These are phyloP conservation scores for Ceratocystis destructans DNA, from an alignment of 2,329 filamentous ascomycete species.

Conservation along the genomic window DNA sequence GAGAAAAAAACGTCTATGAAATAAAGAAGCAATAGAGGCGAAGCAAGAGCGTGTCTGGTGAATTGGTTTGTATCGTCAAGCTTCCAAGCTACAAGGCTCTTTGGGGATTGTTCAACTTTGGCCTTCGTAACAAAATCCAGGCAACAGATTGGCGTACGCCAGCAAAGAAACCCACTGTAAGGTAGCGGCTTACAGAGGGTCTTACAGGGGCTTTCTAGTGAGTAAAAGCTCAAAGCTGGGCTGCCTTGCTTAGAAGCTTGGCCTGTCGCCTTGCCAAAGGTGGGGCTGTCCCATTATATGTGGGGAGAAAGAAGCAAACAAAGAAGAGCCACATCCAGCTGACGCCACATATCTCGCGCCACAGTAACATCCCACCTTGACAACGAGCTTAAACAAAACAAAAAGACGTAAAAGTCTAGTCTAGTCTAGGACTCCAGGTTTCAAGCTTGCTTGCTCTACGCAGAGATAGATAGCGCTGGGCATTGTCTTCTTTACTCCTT, in stretches of 20 bases:
- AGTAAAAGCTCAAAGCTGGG: not conserved
- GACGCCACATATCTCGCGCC: conserved; percentile 4
- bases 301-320: not conserved
- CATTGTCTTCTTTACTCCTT: too few relatives aligned
- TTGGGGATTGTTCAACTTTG: not conserved
- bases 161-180: conserved; percentile 6
- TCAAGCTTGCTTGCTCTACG: too few relatives aligned
- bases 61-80: not conserved
- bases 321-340: not conserved
- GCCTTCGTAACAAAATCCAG: not conserved
- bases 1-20: not conserved
- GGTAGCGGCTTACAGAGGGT: not conserved
- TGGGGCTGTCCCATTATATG: not conserved
- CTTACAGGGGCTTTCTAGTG: not conserved
- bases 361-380: conserved; percentile 13
- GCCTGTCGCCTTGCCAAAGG: conserved; percentile 13
- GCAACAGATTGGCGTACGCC: conserved; percentile 16
- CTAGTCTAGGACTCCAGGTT: not conserved
- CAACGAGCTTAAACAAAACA: not conserved
- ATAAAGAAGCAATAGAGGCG: not conserved
- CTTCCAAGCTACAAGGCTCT: not conserved
- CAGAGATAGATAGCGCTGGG: too few relatives aligned
- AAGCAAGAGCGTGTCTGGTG: too few relatives aligned
- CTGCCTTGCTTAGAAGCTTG: conserved; percentile 1
- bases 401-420: not conserved